phyloP scores from a whole-genome alignment of 805 yeast species.

The Kodamaea fukazawae region DNA sequence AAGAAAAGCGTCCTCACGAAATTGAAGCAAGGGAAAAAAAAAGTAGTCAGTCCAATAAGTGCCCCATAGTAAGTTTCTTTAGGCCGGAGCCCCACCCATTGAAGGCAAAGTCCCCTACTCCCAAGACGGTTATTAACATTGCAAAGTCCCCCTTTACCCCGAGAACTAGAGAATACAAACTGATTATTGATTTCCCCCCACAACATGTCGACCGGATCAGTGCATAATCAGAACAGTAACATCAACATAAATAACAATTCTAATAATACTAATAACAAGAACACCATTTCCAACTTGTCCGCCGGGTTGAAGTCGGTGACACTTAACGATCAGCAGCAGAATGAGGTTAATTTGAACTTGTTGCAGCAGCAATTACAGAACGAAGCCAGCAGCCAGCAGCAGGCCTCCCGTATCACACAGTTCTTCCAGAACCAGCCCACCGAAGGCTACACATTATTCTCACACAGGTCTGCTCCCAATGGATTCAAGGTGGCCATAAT shows the following conservation, averaged over 20 bases:
- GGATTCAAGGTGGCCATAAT: conserved; percentile 95
- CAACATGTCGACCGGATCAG: conserved; percentile 6
- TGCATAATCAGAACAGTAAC: conserved; percentile 6
- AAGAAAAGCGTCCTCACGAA: no score
- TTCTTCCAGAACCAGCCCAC: conserved; percentile 75
- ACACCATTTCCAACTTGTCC: conserved; percentile 42
- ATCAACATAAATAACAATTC: conserved; percentile 7
- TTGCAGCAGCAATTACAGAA: conserved; percentile 46
- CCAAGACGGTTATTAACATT: no score
- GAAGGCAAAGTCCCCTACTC: no score
- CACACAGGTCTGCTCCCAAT: conserved; percentile 87
- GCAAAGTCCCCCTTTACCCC: no score
- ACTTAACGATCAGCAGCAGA: conserved; percentile 41
- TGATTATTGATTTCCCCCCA: no score
- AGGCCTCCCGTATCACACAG: conserved; percentile 59
- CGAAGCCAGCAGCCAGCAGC: conserved; percentile 39
- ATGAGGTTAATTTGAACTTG: conserved; percentile 39
- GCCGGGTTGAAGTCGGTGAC: conserved; percentile 46
- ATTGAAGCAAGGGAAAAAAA: no score
- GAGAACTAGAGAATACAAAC: no score
- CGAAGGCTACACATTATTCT: conserved; percentile 80
- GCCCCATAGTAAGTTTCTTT: no score
- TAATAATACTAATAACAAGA: conserved; percentile 6
- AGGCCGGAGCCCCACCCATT: no score
- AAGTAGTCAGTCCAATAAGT: no score